Evolutionary conservation across 768 basidiomycete genomes (phyloP), one percentile per base, ranked within the genome.

Genomic region (Lepiota brunneoincarnata): DNA sequence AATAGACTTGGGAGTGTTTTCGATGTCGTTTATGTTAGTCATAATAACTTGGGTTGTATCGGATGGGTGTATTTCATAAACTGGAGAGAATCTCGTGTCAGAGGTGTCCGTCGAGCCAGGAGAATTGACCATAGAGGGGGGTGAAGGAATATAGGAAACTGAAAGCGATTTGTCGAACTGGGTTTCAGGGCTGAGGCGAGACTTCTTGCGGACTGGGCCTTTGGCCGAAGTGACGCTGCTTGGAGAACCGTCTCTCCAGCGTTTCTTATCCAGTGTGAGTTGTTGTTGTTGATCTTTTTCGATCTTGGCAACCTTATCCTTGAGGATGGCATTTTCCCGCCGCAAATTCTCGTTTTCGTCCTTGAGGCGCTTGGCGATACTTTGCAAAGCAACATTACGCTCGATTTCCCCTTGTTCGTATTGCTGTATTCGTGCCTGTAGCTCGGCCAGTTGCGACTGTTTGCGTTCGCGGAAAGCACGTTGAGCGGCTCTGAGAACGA

Each of bases 371-470:
- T 91, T 92, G 12, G 89, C 90, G 50, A 91, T 81, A 49, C 78
- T 83, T 69, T 93, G 92, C 18, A 94, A 74, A 42, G 89, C 89
- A 46, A 93, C 82, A 63, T 89, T 92, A 52, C 90, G 84, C 66
- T 93, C 89, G 23, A 92, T 84, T 65, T 93, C 91, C n/a, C 92
- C 92, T 65, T 91, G 89, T 66, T 94, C 91, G 61, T 92, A 93
- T 17, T 82, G 81, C 58, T 89, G 85, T 47, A 94, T 75, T 43
- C 91, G 88, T 46, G 91, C 87, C 69, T 94, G 91, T 34, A 94
- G 79, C 58, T 93, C 91, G 7, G 89, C 84, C 34, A 94, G 85
- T 63, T 93, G 91, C 3, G 87, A 84, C 65, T 93, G 91, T 70
- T 91, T 93, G 56, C 92, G 82, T 64, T 93, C 92, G 44, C 92